Conservation (phyloP, 2,329 filamentous ascomycete genomes). For the Colletotrichum sp. region DNA sequence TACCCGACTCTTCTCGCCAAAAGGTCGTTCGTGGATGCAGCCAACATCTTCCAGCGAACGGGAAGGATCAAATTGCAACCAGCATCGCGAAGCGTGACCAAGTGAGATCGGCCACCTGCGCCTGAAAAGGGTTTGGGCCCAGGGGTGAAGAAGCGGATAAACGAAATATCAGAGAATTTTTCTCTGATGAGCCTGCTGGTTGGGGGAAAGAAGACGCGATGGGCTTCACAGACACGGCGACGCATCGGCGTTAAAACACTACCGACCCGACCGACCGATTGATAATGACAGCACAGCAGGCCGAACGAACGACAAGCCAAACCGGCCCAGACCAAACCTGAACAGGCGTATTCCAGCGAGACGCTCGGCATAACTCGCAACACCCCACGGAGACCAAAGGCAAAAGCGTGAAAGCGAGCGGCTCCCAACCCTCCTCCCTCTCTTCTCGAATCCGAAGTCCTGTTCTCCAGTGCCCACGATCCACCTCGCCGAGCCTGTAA, state of each 20-base stretch:
- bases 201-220: not conserved
- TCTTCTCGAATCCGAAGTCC: constrained; percentile 7
- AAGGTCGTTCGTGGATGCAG: not conserved
- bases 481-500: constrained; percentile 20
- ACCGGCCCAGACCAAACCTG: not conserved
- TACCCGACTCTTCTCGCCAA: not conserved
- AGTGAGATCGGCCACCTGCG: not conserved
- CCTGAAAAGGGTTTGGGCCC: not conserved
- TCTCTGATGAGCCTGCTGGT: not conserved
- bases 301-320: not conserved
- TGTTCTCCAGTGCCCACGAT: constrained; percentile 2
- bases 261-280: not conserved
- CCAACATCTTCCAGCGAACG: not conserved
- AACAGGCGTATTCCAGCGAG: not conserved
- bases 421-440: not conserved
- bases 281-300: not conserved
- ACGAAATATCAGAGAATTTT: not conserved
- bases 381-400: not conserved
- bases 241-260: not conserved
- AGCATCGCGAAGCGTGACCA: not conserved
- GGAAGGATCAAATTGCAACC: not conserved
- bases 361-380: not conserved
- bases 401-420: not conserved
- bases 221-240: not conserved
- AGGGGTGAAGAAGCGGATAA: not conserved